A percentile compares a stretch with the other conserved stretches of the same genome.
phyloP scores from a whole-genome alignment of 1,284 basidiomycete genomes.

The Nidula niveotomentosa region DNA sequence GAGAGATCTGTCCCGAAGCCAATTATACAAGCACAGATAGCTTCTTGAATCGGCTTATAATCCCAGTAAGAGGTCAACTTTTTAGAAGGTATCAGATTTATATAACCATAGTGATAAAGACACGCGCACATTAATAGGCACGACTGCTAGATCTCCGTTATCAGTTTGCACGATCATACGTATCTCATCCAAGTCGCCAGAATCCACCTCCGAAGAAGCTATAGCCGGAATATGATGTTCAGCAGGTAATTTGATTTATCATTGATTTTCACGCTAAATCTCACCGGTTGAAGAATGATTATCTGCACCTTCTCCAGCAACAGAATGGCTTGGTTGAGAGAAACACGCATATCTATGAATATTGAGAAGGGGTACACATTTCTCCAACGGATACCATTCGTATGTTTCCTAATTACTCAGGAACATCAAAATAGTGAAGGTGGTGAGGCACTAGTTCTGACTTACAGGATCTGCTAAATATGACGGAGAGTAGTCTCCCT shows the following conservation, averaged over 20 bases:
- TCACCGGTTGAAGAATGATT: not conserved
- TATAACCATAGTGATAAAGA: too few relatives aligned
- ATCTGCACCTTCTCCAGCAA: conserved; percentile 20
- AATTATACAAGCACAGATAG: conserved; percentile 21
- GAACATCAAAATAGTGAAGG: not conserved
- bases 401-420: conserved; percentile 63
- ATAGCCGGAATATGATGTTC: too few relatives aligned
- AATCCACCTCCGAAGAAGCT: not conserved
- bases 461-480: conserved; percentile 86
- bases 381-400: conserved; percentile 69
- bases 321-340: conserved; percentile 57
- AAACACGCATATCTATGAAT: conserved; percentile 70
- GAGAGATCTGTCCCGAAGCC: conserved; percentile 24
- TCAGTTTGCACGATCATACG: conserved; percentile 5
- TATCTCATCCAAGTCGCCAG: conserved; percentile 9
- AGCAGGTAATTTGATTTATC: not conserved
- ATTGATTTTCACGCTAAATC: conserved; percentile 3
- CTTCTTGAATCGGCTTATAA: conserved; percentile 13
- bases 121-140: not conserved
- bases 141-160: conserved; percentile 5
- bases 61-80: conserved; percentile 13
- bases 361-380: conserved; percentile 63
- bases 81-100: too few relatives aligned
- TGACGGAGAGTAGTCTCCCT: conserved; percentile 89
- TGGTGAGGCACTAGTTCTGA: not conserved